Conservation (phyloP, 169 alveolate genomes). For the Perkinsus marinus region DNA sequence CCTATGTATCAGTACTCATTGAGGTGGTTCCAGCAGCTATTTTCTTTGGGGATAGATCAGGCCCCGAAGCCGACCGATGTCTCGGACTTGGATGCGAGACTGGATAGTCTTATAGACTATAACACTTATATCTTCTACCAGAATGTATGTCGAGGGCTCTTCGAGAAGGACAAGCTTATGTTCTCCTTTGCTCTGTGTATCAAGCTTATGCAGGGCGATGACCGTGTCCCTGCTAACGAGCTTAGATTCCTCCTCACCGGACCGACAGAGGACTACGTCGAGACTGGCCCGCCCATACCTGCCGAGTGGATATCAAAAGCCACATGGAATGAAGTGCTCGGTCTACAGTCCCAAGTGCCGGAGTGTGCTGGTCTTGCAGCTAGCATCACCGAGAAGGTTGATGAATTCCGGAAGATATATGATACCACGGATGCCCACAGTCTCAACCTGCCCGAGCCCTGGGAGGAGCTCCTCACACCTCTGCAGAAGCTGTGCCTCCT, state of each 20-base stretch:
- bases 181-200: conserved; percentile 69
- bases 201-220: conserved; percentile 60
- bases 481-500: conserved; percentile 69
- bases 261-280: conserved; percentile 59
- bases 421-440: conserved; percentile 73
- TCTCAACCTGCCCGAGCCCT: conserved; percentile 70
- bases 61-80: conserved; percentile 16
- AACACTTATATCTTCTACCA: conserved; percentile 73
- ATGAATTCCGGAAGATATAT: conserved; percentile 54
- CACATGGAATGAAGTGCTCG: conserved; percentile 72
- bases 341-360: conserved; percentile 47
- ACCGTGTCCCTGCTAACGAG: conserved; percentile 60
- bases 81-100: conserved; percentile 54
- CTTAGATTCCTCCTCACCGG: conserved; percentile 84
- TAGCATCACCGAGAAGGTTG: conserved; percentile 46
- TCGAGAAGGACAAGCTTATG: conserved; percentile 70
- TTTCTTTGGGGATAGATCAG: conserved; percentile 63
- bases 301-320: conserved; percentile 72
- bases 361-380: conserved; percentile 65
- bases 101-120: conserved; percentile 58
- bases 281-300: background rate
- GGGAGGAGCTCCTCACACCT: conserved; percentile 54
- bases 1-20: conserved; percentile 90
- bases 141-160: conserved; percentile 77
- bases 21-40: conserved; percentile 83